Percentiles rank a stretch among this genome's conserved stretches.
Evolutionary conservation across 2,329 filamentous ascomycete species (phyloP).

Genomic region (Peltaster fructicola): DNA sequence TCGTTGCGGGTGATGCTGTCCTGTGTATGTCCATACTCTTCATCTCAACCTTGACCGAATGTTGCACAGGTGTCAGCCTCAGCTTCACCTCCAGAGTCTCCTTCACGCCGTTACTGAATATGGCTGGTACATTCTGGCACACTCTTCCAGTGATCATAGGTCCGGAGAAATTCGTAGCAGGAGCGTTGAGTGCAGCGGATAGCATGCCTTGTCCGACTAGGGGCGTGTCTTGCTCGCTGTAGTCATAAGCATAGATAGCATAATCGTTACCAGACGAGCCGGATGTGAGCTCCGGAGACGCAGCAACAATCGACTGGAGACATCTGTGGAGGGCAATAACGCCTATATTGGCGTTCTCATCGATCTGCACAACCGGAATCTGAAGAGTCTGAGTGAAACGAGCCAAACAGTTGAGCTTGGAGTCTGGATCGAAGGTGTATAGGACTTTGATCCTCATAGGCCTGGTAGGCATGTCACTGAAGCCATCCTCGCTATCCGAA

Average conservation of each 20-base stretch:
- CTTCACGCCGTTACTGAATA: constrained; percentile 66
- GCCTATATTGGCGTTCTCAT: constrained; percentile 67
- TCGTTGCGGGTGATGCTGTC: constrained; percentile 38
- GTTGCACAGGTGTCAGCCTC: constrained; percentile 62
- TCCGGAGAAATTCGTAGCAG: constrained; percentile 43
- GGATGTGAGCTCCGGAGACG: constrained; percentile 71
- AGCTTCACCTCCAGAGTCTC: constrained; percentile 90
- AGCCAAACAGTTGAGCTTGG: constrained; percentile 76
- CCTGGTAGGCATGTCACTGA: constrained; percentile 20
- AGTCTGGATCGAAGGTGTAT: constrained; percentile 85
- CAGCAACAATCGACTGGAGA: constrained; percentile 58
- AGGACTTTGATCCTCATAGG: constrained; percentile 67
- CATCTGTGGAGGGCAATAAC: constrained; percentile 76
- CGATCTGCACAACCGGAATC: constrained; percentile 63
- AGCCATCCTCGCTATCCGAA: constrained; percentile 7
- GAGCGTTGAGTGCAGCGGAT: constrained; percentile 57
- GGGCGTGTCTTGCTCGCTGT: constrained; percentile 83
- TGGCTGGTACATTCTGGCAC: constrained; percentile 64
- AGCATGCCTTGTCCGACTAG: constrained; percentile 92
- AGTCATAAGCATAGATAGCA: constrained; percentile 93
- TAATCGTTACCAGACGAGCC: constrained; percentile 57
- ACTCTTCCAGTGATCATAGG: constrained; percentile 76
- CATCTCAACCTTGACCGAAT: constrained; percentile 40
- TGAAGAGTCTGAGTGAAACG: constrained; percentile 63
- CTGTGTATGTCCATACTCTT: constrained; percentile 44